Evolutionary conservation across 345 rosid genomes (phyloP).

Genomic region (Physaria fendleri): DNA sequence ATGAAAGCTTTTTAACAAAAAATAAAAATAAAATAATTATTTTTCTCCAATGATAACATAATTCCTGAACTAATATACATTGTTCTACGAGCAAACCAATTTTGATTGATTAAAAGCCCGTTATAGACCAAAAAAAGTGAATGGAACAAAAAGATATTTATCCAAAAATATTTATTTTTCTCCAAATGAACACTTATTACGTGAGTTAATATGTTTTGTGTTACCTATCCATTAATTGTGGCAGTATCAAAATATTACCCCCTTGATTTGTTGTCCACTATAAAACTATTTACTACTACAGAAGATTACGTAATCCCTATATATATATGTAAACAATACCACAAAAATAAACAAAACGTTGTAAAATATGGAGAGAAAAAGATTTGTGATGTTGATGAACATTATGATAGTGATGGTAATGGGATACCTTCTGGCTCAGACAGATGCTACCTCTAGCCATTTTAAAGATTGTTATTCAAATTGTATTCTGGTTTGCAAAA

Average conservation of each 20-base stretch:
- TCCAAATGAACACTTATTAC: too few relatives aligned
- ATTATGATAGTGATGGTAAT: background rate
- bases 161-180: too few relatives aligned
- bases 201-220: too few relatives aligned
- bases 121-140: too few relatives aligned
- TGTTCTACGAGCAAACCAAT: too few relatives aligned
- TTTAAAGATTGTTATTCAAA: constrained; percentile 12
- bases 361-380: constrained; percentile 8
- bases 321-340: background rate
- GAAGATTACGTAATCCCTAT: background rate
- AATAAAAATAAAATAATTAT: too few relatives aligned
- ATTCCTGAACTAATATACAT: too few relatives aligned
- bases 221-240: background rate
- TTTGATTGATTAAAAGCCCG: too few relatives aligned
- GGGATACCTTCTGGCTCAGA: background rate
- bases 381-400: background rate
- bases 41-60: too few relatives aligned
- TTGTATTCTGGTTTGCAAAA: too few relatives aligned
- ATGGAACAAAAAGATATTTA: too few relatives aligned
- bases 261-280: background rate
- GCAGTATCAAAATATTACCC: background rate
- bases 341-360: background rate
- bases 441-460: constrained; percentile 1
- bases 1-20: too few relatives aligned
- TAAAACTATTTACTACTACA: background rate